Conservation (phyloP, 2,329 filamentous ascomycete genomes). For the Penicillium sp. region DNA sequence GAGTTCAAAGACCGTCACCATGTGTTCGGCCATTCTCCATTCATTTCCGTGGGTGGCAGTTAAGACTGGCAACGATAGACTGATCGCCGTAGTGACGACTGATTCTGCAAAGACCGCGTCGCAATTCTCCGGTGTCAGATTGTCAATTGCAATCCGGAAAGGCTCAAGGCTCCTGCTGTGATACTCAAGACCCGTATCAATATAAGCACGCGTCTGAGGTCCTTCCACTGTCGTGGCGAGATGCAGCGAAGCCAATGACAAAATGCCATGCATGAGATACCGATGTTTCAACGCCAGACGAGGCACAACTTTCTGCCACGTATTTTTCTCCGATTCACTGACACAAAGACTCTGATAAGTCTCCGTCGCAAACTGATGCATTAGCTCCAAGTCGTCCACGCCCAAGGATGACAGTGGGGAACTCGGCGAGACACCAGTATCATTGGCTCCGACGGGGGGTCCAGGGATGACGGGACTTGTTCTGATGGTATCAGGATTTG, state of each 20-base stretch:
- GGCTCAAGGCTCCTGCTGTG: constrained; percentile 32
- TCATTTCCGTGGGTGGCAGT: constrained; percentile 17
- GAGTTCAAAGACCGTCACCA: constrained; percentile 33
- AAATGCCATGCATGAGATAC: constrained; percentile 43
- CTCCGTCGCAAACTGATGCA: constrained; percentile 54
- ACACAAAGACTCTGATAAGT: constrained; percentile 48
- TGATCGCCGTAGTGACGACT: constrained; percentile 33
- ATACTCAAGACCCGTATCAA: constrained; percentile 34
- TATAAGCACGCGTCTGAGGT: constrained; percentile 23
- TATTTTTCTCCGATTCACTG: constrained; percentile 28
- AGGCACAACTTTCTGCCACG: constrained; percentile 43
- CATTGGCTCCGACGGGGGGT: background rate
- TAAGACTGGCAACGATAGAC: constrained; percentile 31
- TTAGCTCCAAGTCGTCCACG: constrained; percentile 50
- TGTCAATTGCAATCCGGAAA: constrained; percentile 34
- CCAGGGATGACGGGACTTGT: background rate
- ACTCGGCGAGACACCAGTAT: background rate
- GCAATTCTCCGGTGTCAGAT: constrained; percentile 33
- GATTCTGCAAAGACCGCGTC: constrained; percentile 36
- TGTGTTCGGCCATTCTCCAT: constrained; percentile 31
- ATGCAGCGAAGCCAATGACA: constrained; percentile 43
- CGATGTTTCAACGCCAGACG: constrained; percentile 38
- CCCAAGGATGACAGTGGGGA: background rate
- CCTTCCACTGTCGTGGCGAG: constrained; percentile 33
- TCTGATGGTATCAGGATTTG: constrained; percentile 2